Evolutionary conservation across 108 stramenopile genomes (phyloP).

Genomic region (Conticribra weissflogii): DNA sequence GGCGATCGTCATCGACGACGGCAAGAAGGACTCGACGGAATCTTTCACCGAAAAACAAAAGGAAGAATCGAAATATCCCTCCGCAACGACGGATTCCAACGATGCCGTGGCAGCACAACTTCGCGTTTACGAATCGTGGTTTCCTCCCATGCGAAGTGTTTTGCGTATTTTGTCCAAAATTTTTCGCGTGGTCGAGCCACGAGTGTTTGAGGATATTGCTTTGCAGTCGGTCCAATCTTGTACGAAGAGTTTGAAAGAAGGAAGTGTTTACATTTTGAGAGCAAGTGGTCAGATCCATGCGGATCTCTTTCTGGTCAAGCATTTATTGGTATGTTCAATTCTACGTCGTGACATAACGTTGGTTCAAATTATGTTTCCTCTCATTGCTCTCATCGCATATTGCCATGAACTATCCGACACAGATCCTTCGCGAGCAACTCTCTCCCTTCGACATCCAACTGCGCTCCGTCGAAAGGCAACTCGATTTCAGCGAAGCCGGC

Average conservation of each 20-base stretch:
- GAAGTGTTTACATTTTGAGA: conserved; percentile 63
- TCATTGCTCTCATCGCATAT: neutral
- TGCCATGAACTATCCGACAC: neutral
- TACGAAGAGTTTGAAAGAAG: conserved; percentile 81
- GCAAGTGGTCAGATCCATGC: conserved; percentile 74
- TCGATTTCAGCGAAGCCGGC: conserved; percentile 90
- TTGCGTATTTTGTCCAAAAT: conserved; percentile 87
- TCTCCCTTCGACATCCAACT: conserved; percentile 93
- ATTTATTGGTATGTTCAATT: conserved; percentile 86
- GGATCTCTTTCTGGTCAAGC: conserved; percentile 90
- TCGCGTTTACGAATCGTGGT: conserved; percentile 89
- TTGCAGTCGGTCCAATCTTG: conserved; percentile 82
- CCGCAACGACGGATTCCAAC: conserved; percentile 8
- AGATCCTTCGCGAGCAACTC: conserved; percentile 92
- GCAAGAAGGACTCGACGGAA: conserved; percentile 12
- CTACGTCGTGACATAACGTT: too few species aligned
- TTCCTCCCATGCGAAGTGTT: conserved; percentile 89
- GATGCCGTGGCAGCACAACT: conserved; percentile 76
- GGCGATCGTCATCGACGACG: conserved; percentile 39
- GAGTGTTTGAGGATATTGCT: conserved; percentile 94
- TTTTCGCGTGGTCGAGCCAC: conserved; percentile 90
- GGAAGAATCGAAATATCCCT: neutral
- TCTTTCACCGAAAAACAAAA: too few species aligned
- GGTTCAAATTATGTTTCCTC: conserved; percentile 1
- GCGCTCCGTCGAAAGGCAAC: conserved; percentile 83